Evolutionary conservation across 192 early-diverging fungal species (phyloP), one percentile per base, ranked within the genome.

Genomic region (Entomortierella lignicola): DNA sequence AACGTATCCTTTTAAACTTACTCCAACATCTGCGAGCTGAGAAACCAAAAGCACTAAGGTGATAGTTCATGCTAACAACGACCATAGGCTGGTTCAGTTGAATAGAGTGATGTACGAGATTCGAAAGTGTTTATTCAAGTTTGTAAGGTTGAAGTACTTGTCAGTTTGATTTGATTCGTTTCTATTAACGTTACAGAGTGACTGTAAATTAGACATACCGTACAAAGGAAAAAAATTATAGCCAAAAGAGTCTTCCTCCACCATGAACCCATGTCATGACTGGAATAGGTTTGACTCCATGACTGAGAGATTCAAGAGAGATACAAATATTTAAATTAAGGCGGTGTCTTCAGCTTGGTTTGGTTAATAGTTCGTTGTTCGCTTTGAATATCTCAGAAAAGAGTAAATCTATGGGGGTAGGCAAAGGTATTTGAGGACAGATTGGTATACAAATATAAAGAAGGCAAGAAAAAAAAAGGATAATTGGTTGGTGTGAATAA

Each of bases 21-120:
- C 23, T 21, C 63, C 41, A 11, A 81, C 23, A 26, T 81, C 72
- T 54, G 34, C 63, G 67, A 8, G 81, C 54, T 2, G 85, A 60
- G 58, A 83, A 88, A 4, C 85, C 87, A 30, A 85, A 71, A 0
- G 60, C 39, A 32, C 82, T 82, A 18, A 87, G 47, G 21, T 85
- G 85, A 65, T 89, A 85, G 65, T 84, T 85, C 59, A 83, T 25
- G 3, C 42, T 56, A n/a, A 89, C 81, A 27, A 89, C 59, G 4
- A 86, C 66, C 0, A 85, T 69, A 34, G 80, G 80, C 30, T 63
- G 64, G 25, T 71, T 32, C 5, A 69, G 15, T 42, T 59, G 25
- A 11, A 72, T 57, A 1, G 79, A 81, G 18, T 55, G 60, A 12
- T 63, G 21, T 1, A 81, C 79, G 37, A 81, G 43, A 29, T 60